phyloP scores from a whole-genome alignment of 2,329 filamentous ascomycete genomes.

The Cyphellophora attinorum region DNA sequence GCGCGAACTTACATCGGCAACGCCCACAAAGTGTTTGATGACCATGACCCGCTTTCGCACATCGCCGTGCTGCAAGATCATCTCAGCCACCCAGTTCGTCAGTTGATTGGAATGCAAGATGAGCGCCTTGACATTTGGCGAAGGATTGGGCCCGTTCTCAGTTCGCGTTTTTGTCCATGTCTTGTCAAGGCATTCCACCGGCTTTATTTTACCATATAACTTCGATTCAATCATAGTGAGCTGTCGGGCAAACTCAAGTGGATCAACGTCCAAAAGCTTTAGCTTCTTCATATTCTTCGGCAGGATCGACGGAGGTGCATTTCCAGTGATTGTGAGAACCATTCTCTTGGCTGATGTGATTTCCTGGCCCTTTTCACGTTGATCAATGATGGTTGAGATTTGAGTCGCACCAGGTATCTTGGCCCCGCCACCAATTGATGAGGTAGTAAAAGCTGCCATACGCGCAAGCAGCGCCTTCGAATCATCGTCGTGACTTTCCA shows the following conservation, averaged over 20 bases:
- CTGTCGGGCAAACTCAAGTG: constrained; percentile 92
- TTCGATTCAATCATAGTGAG: constrained; percentile 94
- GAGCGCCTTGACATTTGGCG: constrained; percentile 87
- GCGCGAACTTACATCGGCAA: constrained; percentile 71
- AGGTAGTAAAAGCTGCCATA: constrained; percentile 82
- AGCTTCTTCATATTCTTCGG: constrained; percentile 99
- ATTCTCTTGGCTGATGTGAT: constrained; percentile 75
- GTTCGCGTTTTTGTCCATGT: constrained; percentile 89
- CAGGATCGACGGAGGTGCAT: constrained; percentile 78
- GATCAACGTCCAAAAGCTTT: constrained; percentile 95
- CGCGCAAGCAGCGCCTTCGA: constrained; percentile 77
- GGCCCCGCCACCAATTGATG: constrained; percentile 84
- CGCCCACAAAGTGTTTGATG: constrained; percentile 94
- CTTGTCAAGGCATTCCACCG: constrained; percentile 94
- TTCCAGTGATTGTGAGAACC: constrained; percentile 74
- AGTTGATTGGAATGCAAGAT: constrained; percentile 98
- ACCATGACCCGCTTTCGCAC: constrained; percentile 94
- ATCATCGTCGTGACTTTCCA: constrained; percentile 82
- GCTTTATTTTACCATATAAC: constrained; percentile 90
- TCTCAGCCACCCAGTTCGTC: constrained; percentile 98
- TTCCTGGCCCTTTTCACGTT: constrained; percentile 80
- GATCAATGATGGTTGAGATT: constrained; percentile 77
- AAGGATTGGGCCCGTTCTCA: constrained; percentile 68
- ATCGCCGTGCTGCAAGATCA: constrained; percentile 91
- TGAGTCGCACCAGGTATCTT: constrained; percentile 83